Evolutionary conservation across 2,329 filamentous ascomycete genomes (phyloP).

Genomic region (Alternaria atra): DNA sequence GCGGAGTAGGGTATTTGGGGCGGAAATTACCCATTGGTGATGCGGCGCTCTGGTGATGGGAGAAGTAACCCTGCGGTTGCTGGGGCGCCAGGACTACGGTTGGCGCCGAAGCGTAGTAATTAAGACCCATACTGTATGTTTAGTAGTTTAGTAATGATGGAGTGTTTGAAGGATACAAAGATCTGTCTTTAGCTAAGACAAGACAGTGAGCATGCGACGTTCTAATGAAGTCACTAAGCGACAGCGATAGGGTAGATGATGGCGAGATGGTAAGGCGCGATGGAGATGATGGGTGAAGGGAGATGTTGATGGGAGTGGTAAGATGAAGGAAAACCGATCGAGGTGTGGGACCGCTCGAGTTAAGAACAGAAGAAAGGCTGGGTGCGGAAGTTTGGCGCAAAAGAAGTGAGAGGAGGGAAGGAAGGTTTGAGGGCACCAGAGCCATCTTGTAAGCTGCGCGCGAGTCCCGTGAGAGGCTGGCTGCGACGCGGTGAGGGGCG

Average conservation of each 20-base stretch:
- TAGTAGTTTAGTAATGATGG: constrained; percentile 47
- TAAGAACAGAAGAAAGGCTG: constrained; percentile 25
- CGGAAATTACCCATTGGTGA: constrained; percentile 49
- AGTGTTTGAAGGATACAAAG: constrained; percentile 45
- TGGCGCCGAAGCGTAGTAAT: constrained; percentile 59
- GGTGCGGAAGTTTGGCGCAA: constrained; percentile 35
- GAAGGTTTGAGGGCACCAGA: constrained; percentile 45
- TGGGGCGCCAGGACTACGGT: constrained; percentile 57
- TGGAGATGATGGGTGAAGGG: constrained; percentile 17
- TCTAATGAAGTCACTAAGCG: constrained; percentile 30
- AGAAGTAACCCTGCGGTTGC: constrained; percentile 50
- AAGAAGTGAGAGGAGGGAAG: constrained; percentile 47
- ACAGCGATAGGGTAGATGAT: constrained; percentile 35
- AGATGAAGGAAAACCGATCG: constrained; percentile 11
- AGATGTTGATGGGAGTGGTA: constrained; percentile 24
- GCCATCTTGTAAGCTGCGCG: constrained; percentile 49
- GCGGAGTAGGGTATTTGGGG: constrained; percentile 53
- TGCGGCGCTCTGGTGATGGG: constrained; percentile 44
- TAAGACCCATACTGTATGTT: constrained; percentile 55
- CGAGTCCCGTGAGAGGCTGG: constrained; percentile 48
- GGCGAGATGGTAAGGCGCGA: constrained; percentile 28
- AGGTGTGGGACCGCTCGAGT: constrained; percentile 20
- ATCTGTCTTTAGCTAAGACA: constrained; percentile 34
- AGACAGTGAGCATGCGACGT: constrained; percentile 41
- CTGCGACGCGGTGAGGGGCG: constrained; percentile 27